phyloP scores from a whole-genome alignment of 2,329 filamentous ascomycete genomes.

The Colletotrichum sp. region DNA sequence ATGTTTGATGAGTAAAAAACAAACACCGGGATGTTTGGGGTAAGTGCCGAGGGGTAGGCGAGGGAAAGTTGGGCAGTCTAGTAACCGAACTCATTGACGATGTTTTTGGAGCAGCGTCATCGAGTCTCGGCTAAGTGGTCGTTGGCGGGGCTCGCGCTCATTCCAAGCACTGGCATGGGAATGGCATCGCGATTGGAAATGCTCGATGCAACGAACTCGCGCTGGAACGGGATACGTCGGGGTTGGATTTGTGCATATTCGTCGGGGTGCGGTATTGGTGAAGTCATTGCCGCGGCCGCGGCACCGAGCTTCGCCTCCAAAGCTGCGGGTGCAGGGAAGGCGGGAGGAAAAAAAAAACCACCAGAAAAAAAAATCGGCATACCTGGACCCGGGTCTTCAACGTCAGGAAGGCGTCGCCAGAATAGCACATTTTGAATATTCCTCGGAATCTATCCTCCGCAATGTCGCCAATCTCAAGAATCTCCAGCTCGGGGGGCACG shows the following conservation, averaged over 20 bases:
- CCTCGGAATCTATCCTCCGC: constrained; percentile 96
- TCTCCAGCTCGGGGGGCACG: constrained; percentile 93
- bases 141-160: background rate
- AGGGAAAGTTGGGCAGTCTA: background rate
- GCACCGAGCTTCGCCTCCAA: background rate
- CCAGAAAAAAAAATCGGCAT: constrained; percentile 29
- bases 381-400: constrained; percentile 94
- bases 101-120: background rate
- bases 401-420: constrained; percentile 93
- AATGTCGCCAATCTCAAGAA: constrained; percentile 95
- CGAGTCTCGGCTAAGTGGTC: background rate
- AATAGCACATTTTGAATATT: constrained; percentile 99
- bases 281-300: background rate
- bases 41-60: background rate
- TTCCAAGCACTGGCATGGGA: constrained; percentile 8
- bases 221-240: background rate
- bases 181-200: background rate
- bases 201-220: background rate
- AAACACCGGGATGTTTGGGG: constrained; percentile 4
- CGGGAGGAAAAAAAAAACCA: background rate
- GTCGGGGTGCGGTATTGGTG: background rate
- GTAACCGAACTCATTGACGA: background rate
- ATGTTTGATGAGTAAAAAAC: constrained; percentile 18
- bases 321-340: constrained; percentile 1
- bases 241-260: background rate